A percentile compares a stretch with the other conserved stretches of the same genome.
Evolutionary conservation across 768 basidiomycete genomes (phyloP).

Genomic region (Mycena floridula): DNA sequence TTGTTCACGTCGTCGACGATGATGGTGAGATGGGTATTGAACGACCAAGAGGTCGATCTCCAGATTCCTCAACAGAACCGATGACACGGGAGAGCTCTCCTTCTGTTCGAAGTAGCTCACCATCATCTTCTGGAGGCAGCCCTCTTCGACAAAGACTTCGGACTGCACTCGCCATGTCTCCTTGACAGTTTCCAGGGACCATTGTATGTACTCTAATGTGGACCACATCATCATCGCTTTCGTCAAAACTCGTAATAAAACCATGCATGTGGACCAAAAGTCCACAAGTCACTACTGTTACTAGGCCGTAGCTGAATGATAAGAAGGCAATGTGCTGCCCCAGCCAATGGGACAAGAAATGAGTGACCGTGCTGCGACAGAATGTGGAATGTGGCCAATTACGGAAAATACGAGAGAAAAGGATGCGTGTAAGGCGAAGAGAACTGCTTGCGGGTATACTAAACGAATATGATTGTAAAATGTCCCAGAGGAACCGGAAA

Average conservation of each 20-base stretch:
- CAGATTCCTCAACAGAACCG: background rate
- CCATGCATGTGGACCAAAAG: too few relatives aligned
- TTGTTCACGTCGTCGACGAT: slow-evolving; percentile 45
- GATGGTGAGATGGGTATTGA: slow-evolving; percentile 27
- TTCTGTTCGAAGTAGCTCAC: background rate
- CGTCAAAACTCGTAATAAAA: too few relatives aligned
- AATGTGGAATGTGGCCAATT: slow-evolving; percentile 1
- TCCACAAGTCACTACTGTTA: too few relatives aligned
- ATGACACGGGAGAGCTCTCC: background rate
- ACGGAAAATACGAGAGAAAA: background rate
- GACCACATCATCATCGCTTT: too few relatives aligned
- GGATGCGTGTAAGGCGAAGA: background rate
- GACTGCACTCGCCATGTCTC: slow-evolving; percentile 3
- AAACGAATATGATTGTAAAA: background rate
- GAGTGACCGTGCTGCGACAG: too few relatives aligned
- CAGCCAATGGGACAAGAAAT: too few relatives aligned
- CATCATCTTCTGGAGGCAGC: slow-evolving; percentile 1
- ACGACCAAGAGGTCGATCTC: slow-evolving; percentile 1
- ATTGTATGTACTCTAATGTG: too few relatives aligned
- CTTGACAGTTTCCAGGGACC: too few relatives aligned
- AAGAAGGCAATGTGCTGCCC: too few relatives aligned
- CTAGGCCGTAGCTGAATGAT: too few relatives aligned
- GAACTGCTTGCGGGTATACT: background rate
- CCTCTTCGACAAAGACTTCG: slow-evolving; percentile 6
- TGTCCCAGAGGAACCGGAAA: background rate